Evolutionary conservation across 2,329 filamentous ascomycete species (phyloP), one percentile per base, ranked within the genome.

Genomic region (Diplodia seriata): DNA sequence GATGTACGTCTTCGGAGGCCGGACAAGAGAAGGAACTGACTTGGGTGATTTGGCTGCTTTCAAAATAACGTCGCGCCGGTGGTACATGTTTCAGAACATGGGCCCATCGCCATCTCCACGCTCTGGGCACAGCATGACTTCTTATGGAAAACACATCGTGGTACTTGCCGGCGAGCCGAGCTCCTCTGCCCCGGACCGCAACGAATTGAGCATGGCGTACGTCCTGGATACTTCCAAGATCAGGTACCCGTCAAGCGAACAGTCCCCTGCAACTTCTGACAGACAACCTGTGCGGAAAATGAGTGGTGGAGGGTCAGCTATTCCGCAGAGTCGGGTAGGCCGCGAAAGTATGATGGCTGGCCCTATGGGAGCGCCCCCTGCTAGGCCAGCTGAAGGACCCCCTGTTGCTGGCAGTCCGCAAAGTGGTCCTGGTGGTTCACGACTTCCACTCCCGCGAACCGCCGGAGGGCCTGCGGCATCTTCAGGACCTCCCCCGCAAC

Each of bases 51-150:
- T 99, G 53, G 94, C 95, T 2, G 95, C 95, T 11, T 92, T 92
- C 79, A 85, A 89, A 61, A 92, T 92, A 73, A 88, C 90, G 0
- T 93, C 93, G 12, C 89, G 92, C 71, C 88, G 95, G 69, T 99
- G 95, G 95, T 99, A 98, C 78, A 99, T 95, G 43, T 99, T 99
- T 80, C 95, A 99, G 76, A 99, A 99, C 76, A 99, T 99, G 95
- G 95, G 95, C 0, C 94, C 94, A 3, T 96, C 94, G 1, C 95
- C 95, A 0, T 97, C 94, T 3, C 90, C 95, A 38, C 87, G 95
- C 69, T 98, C 94, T 18, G 95, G 95, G 1, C 95, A 99, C 78
- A 97, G 93, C 78, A 98, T 99, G 95, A 98, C 95, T 2, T 90
- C 93, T 2, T 92, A 94, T 70, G 93, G 92, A 36, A 97, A 97